These are phyloP conservation scores for Stagonosporopsis tanaceti DNA, from an alignment of 2,329 filamentous ascomycete genomes.

Conservation along the genomic window DNA sequence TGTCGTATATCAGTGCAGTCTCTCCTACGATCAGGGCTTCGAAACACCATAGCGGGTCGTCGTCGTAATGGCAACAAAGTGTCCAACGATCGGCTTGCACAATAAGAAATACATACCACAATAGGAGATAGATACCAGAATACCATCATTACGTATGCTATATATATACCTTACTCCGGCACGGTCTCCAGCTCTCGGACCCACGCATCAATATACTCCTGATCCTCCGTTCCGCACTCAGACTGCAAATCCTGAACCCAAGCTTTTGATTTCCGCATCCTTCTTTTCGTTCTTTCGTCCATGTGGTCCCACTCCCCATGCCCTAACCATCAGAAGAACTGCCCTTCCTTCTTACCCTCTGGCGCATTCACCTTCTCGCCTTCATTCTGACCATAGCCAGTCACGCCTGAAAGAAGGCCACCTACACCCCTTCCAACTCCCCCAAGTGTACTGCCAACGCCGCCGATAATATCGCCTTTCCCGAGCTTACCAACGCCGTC, in stretches of 20 bases:
- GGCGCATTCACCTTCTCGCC: conserved; percentile 24
- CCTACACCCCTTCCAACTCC: conserved; percentile 51
- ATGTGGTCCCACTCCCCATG: conserved; percentile 12
- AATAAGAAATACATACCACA: too few relatives aligned
- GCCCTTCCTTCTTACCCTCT: conserved; percentile 24
- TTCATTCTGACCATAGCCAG: conserved; percentile 31
- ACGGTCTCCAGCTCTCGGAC: conserved; percentile 12
- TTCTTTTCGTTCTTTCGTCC: conserved; percentile 10
- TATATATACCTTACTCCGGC: background rate
- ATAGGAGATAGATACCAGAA: background rate
- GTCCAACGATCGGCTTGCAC: background rate
- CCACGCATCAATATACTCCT: conserved; percentile 21
- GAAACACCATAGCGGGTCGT: background rate
- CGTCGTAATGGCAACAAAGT: background rate
- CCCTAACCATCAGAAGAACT: conserved; percentile 22
- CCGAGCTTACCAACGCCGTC: conserved; percentile 57
- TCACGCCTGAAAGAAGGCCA: conserved; percentile 46
- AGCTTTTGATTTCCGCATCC: conserved; percentile 13
- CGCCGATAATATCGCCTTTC: conserved; percentile 55
- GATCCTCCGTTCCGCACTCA: conserved; percentile 17
- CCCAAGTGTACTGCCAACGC: conserved; percentile 52
- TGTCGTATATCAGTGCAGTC: too few relatives aligned
- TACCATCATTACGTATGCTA: background rate
- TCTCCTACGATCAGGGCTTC: too few relatives aligned
- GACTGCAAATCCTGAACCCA: conserved; percentile 15